Conservation (phyloP, 495 filamentous ascomycete genomes). For the Aspergillus cristatus region DNA sequence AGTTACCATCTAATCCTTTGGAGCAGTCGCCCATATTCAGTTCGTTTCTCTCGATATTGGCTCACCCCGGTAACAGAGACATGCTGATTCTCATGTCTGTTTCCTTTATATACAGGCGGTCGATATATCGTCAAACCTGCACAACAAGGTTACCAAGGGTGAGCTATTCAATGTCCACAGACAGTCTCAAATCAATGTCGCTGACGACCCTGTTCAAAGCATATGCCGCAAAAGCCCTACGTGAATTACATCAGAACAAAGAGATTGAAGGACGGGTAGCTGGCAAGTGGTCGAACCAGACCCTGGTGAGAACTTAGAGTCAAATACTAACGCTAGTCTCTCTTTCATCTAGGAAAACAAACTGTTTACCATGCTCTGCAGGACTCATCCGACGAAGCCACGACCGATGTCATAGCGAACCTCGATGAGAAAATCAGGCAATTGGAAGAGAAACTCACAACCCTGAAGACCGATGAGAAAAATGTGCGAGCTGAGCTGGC, state of each 20-base stretch:
- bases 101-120: slow-evolving; percentile 36
- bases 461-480: slow-evolving; percentile 43
- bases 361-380: slow-evolving; percentile 54
- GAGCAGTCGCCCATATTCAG: slow-evolving; percentile 51
- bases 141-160: slow-evolving; percentile 61
- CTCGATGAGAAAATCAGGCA: slow-evolving; percentile 42
- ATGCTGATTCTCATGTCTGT: no score
- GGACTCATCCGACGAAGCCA: slow-evolving; percentile 32
- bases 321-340: background rate
- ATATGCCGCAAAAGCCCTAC: slow-evolving; percentile 51
- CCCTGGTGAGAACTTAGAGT: background rate
- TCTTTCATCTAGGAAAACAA: slow-evolving; percentile 43
- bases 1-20: background rate
- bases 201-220: slow-evolving; percentile 23
- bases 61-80: no score
- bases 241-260: slow-evolving; percentile 52
- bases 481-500: slow-evolving; percentile 38
- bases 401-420: slow-evolving; percentile 35
- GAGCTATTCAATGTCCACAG: background rate
- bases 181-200: background rate
- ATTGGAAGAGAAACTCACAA: slow-evolving; percentile 40
- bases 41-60: slow-evolving; percentile 26
- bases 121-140: slow-evolving; percentile 57
- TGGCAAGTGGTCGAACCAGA: slow-evolving; percentile 32
- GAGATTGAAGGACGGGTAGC: slow-evolving; percentile 49